Base-by-base conservation (phyloP, 2,329 filamentous ascomycete genomes). In the Piedraia hortae region DNA sequence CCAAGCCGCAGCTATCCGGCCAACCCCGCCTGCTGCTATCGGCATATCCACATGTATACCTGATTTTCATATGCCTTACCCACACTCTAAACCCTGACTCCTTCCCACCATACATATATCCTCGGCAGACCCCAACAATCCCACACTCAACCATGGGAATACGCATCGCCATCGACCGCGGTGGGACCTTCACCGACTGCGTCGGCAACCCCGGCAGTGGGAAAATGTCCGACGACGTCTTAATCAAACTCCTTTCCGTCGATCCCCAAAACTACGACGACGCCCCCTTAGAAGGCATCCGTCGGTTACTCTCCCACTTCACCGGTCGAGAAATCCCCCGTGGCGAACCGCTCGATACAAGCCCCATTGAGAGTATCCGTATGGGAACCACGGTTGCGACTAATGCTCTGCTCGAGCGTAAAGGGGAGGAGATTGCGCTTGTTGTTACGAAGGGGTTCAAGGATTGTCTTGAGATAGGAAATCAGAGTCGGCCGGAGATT, bases 331-430 rank as follows among this genome's bases (percentile, higher is more conserved):
- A 82, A 4, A 78, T 88, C 19, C 73, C 74, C 3, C 65, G 78
- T 21, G 77, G 75, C 12, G 54, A 78, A 40, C 53, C 71, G 1
- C 51, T 90, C 5, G 77, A 90, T 43, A 90, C 78, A 1, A 62
- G 65, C 10, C 50, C 66, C 37, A 88, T 91, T 34, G 74, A 85
- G 34, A 78, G 72, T 24, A 90, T 91, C 41, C 69, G 80, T 21
- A 91, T 91, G 80, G 80, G 80, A 19, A 91, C 80, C 1, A 91
- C 80, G 0, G 78, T 91, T 7, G 80, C 80, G 6, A 91, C 80
- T 1, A 91, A 91, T 43, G 80, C 80, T 0, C 48, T 91, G 25
- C 55, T 91, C 2, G 80, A 91, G 45, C 56, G 80, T 26, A 90
- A 90, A 45, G 80, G 80, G 21, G 78, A 89, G 48, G 65, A 63